Evolutionary conservation across 371 early-diverging fungal species (phyloP), one percentile per base, ranked within the genome.

Genomic region (Choanephora cucurbitarum): DNA sequence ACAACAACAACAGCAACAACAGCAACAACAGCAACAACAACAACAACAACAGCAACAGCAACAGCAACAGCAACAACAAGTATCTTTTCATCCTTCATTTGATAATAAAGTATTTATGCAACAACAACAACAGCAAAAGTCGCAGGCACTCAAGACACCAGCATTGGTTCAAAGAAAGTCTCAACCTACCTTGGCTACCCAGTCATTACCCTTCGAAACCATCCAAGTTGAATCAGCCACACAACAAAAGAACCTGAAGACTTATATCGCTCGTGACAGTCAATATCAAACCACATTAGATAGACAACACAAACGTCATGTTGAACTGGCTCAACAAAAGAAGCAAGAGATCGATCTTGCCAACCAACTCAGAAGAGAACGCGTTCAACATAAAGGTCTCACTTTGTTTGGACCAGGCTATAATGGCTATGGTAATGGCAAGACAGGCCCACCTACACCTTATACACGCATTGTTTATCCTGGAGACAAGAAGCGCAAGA

Each of bases 351-450:
- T 79, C 33, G 79, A 79, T 19, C 15, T 52, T 5, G 68, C 64
- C 9, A 64, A 65, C 23, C 51, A 50, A 3, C 67, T 70, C 50
- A 63, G 75, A 47, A 49, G 64, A 39, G 41, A 59, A 9, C 55
- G 75, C 22, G 40, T 49, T 14, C 72, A 71, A 39, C 61, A 60
- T n/a, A 60, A 66, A 22, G 61, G 66, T n/a, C 37, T 61, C 1
- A 22, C 53, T 11, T 48, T 56, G 0, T 79, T 79, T 68, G 79
- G 79, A 0, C 58, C 60, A 39, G 79, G 79, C 0, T 79, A 79
- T 55, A 57, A 66, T 17, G 72, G 67, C 2, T 60, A 58, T 52
- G 75, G 75, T 3, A 73, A 72, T 49, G 66, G 62, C 18, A 58
- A 39, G 42, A 66, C 61, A 51, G 57, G 61, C 2, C 31, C 34